Percentiles rank a stretch among this genome's conserved stretches.
Conservation (phyloP, 2,329 filamentous ascomycete species). For the Cladosporium colombiae region DNA sequence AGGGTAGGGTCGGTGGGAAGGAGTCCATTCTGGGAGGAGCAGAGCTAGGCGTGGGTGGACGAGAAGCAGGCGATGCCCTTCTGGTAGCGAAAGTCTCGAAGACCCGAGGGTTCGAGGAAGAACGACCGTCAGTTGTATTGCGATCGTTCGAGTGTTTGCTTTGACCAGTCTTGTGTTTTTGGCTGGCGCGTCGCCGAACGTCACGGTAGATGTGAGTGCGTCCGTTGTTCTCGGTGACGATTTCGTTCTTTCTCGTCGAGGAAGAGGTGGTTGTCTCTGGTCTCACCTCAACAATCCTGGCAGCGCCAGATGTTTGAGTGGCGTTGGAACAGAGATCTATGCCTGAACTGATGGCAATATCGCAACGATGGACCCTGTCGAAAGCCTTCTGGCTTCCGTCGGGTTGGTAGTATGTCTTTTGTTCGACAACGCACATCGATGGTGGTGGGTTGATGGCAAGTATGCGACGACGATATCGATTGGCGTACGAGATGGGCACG, state of each 20-base stretch:
- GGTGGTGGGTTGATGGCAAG: background rate
- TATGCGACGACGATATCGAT: constrained; percentile 1
- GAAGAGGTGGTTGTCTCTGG: constrained; percentile 22
- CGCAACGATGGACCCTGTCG: constrained; percentile 28
- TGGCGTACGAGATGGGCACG: background rate
- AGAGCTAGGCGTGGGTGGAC: constrained; percentile 9
- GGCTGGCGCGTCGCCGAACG: constrained; percentile 26
- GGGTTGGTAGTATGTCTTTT: constrained; percentile 31
- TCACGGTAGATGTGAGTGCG: constrained; percentile 28
- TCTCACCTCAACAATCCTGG: constrained; percentile 26
- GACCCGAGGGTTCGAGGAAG: constrained; percentile 23
- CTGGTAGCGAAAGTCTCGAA: constrained; percentile 29
- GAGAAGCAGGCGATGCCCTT: constrained; percentile 25
- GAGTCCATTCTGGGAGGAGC: constrained; percentile 9
- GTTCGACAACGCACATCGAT: constrained; percentile 36
- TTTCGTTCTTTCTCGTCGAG: constrained; percentile 23
- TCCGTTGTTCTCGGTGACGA: constrained; percentile 30
- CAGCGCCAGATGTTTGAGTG: constrained; percentile 9
- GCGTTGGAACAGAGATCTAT: constrained; percentile 25
- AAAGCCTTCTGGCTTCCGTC: constrained; percentile 27
- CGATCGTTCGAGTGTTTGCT: constrained; percentile 21
- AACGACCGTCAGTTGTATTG: constrained; percentile 23
- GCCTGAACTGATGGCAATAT: constrained; percentile 22
- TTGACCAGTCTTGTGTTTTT: constrained; percentile 26
- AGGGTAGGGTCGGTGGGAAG: background rate